These are phyloP conservation scores for Trichomonascaceae sp. DNA, from an alignment of 1,139 yeast genomes.

Conservation along the genomic window DNA sequence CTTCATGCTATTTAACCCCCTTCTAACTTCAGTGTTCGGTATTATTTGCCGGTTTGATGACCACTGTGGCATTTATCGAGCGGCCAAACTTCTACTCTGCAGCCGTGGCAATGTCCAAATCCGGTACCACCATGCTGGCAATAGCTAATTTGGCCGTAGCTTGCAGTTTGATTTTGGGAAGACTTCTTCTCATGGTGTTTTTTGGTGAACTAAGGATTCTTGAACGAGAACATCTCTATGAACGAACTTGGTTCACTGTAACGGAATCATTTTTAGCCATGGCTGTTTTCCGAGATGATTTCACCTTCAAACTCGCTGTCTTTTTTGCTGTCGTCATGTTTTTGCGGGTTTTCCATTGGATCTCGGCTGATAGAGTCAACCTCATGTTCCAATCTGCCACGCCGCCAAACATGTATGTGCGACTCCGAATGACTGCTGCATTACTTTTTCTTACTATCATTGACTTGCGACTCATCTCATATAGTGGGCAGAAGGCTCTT, in stretches of 20 bases:
- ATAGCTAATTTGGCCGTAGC: conserved; percentile 41
- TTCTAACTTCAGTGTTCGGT: conserved; percentile 24
- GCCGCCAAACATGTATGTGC: conserved; percentile 30
- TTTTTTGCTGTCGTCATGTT: conserved; percentile 41
- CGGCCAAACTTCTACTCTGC: conserved; percentile 43
- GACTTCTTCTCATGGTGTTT: conserved; percentile 43
- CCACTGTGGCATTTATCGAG: conserved; percentile 31
- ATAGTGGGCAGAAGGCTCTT: conserved; percentile 55
- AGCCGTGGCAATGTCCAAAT: conserved; percentile 40
- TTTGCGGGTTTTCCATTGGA: conserved; percentile 68
- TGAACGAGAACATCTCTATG: conserved; percentile 74
- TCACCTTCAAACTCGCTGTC: conserved; percentile 42
- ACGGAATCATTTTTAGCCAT: conserved; percentile 61
- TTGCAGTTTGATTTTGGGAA: conserved; percentile 38
- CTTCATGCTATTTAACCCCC: background rate
- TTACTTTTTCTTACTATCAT: conserved; percentile 39
- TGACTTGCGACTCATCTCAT: conserved; percentile 50
- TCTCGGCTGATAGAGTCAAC: conserved; percentile 41
- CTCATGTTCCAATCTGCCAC: conserved; percentile 30
- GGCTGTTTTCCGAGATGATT: conserved; percentile 53
- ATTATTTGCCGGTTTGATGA: conserved; percentile 29
- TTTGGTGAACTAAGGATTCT: conserved; percentile 73
- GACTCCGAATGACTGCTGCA: conserved; percentile 35
- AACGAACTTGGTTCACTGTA: conserved; percentile 58
- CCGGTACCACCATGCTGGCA: conserved; percentile 37